Conservation (phyloP, 139 green algal species). For the Ostreobium quekettii region DNA sequence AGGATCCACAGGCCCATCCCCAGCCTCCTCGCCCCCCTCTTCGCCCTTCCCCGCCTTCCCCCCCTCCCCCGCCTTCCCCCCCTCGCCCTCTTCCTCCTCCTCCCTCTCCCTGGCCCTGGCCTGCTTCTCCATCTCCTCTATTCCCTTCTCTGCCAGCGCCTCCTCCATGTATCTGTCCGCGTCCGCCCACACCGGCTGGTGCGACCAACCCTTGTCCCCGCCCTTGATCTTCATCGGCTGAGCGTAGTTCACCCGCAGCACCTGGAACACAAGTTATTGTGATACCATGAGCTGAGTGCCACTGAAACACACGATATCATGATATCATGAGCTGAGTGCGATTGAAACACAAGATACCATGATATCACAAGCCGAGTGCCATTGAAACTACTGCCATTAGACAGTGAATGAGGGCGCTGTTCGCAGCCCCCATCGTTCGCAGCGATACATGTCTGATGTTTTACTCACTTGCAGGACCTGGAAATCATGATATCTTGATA, state of each 20-base stretch:
- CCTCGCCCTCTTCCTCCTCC: not conserved
- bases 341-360: too few species aligned
- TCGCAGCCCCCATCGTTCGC: too few species aligned
- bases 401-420: too few species aligned
- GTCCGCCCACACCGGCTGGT: slow-evolving; percentile 49
- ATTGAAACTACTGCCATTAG: too few species aligned
- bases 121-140: slow-evolving; percentile 38
- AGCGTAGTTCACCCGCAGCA: slow-evolving; percentile 80
- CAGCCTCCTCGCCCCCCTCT: not conserved
- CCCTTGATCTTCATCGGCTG: slow-evolving; percentile 91
- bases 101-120: too few species aligned
- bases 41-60: not conserved
- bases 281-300: slow-evolving; percentile 39
- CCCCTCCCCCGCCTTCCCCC: not conserved
- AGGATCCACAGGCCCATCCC: slow-evolving; percentile 2
- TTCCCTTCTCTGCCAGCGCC: slow-evolving; percentile 49
- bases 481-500: too few species aligned
- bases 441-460: too few species aligned
- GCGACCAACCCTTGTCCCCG: slow-evolving; percentile 70
- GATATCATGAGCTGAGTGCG: too few species aligned
- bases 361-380: too few species aligned
- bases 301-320: too few species aligned
- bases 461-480: too few species aligned
- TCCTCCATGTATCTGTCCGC: slow-evolving; percentile 50
- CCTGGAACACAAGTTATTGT: slow-evolving; percentile 24